Conservation (phyloP, 2,329 filamentous ascomycete genomes). For the Fusarium liriodendri region DNA sequence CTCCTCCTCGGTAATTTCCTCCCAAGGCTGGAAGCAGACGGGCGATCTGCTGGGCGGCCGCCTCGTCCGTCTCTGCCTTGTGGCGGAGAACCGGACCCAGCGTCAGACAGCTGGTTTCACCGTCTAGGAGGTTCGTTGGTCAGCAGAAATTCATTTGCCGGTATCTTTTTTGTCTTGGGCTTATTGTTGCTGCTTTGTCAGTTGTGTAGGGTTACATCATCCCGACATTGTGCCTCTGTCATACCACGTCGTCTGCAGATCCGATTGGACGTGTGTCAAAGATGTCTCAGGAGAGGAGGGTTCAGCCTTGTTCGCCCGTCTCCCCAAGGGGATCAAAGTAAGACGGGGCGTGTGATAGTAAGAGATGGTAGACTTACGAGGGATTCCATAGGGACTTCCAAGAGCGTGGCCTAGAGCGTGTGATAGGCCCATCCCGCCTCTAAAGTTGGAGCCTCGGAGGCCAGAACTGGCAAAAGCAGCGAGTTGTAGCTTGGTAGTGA, state of each 20-base stretch:
- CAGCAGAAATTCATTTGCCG: slow-evolving; percentile 11
- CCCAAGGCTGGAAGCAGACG: slow-evolving; percentile 28
- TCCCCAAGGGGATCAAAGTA: neutral
- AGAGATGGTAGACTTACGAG: slow-evolving; percentile 26
- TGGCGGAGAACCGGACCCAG: slow-evolving; percentile 22
- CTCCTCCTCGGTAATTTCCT: neutral
- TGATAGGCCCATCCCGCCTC: slow-evolving; percentile 16
- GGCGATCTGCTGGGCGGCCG: slow-evolving; percentile 26
- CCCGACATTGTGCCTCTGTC: slow-evolving; percentile 23
- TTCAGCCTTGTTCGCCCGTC: slow-evolving; percentile 27
- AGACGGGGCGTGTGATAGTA: neutral
- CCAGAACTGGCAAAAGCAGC: slow-evolving; percentile 39
- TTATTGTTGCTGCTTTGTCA: slow-evolving; percentile 12
- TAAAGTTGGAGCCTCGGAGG: slow-evolving; percentile 35
- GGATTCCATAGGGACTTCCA: slow-evolving; percentile 31
- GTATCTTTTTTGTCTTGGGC: slow-evolving; percentile 1
- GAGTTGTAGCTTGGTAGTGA: slow-evolving; percentile 34
- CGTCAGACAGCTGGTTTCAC: slow-evolving; percentile 37
- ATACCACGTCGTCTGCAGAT: slow-evolving; percentile 21
- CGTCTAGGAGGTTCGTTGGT: slow-evolving; percentile 26
- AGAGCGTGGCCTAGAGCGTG: slow-evolving; percentile 29
- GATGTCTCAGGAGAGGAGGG: slow-evolving; percentile 13
- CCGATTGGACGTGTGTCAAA: slow-evolving; percentile 5
- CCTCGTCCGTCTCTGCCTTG: slow-evolving; percentile 5
- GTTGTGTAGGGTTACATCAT: slow-evolving; percentile 18